Evolutionary conservation across 1,284 basidiomycete species (phyloP).

Genomic region (Melampsora occidentalis): DNA sequence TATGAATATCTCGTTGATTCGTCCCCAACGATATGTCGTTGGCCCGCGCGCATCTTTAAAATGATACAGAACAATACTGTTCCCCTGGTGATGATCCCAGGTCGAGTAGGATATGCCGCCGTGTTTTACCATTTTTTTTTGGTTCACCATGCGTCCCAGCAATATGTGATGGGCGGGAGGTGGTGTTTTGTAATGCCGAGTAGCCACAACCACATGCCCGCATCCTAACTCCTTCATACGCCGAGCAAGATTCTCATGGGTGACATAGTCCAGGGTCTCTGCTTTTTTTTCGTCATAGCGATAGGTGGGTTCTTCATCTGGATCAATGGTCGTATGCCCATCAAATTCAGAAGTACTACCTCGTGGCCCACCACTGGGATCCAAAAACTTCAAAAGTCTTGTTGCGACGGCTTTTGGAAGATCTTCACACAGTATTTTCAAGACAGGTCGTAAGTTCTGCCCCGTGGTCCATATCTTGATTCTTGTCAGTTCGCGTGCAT

Average conservation of each 20-base stretch:
- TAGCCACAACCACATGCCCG: constrained; percentile 6
- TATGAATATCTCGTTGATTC: constrained; percentile 30
- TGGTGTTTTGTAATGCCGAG: constrained; percentile 9
- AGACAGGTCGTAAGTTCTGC: constrained; percentile 7
- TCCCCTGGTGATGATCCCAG: constrained; percentile 19
- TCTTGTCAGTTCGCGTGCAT: constrained; percentile 2
- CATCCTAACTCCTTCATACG: constrained; percentile 1
- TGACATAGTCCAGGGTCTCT: constrained; percentile 15
- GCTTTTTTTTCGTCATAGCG: constrained; percentile 3
- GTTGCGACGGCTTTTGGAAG: constrained; percentile 11
- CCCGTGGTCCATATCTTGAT: not conserved
- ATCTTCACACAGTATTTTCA: constrained; percentile 7
- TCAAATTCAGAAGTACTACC: not conserved
- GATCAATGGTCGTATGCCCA: not conserved
- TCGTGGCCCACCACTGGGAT: not conserved
- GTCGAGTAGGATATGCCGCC: constrained; percentile 1
- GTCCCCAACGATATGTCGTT: not conserved
- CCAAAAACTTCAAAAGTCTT: constrained; percentile 13
- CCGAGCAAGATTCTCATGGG: constrained; percentile 5
- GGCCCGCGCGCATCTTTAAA: not conserved
- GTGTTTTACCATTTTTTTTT: constrained; percentile 1
- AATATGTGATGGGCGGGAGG: not conserved
- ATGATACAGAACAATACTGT: constrained; percentile 16
- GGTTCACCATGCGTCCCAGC: constrained; percentile 3
- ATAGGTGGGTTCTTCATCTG: not conserved